Percentiles rank a stretch among this genome's conserved stretches.
These are phyloP conservation scores for Ceratobasidium sp. DNA, from an alignment of 1,284 basidiomycete genomes.

Conservation along the genomic window DNA sequence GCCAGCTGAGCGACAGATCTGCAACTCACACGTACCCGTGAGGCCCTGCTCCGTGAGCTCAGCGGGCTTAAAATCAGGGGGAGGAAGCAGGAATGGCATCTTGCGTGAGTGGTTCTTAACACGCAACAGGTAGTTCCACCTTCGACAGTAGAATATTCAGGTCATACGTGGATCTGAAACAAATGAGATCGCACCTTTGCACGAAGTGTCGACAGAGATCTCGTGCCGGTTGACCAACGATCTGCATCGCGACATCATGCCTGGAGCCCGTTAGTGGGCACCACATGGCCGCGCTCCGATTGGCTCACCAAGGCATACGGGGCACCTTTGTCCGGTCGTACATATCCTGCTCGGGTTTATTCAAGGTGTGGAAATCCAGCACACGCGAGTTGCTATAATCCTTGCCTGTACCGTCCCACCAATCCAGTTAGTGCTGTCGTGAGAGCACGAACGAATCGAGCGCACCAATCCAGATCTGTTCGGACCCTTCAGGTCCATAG, in stretches of 20 bases:
- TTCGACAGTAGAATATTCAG: slow-evolving; percentile 50
- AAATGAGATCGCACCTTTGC: slow-evolving; percentile 65
- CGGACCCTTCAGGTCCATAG: slow-evolving; percentile 61
- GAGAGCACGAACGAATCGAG: slow-evolving; percentile 38
- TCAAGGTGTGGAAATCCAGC: slow-evolving; percentile 84
- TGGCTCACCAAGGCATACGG: slow-evolving; percentile 90
- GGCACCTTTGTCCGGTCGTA: slow-evolving; percentile 89
- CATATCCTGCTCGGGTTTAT: slow-evolving; percentile 93
- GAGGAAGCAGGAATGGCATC: slow-evolving; percentile 95
- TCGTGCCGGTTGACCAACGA: slow-evolving; percentile 94
- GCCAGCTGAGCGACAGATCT: slow-evolving; percentile 94
- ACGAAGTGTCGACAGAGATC: slow-evolving; percentile 96
- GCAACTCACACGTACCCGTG: slow-evolving; percentile 95
- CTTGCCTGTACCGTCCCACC: slow-evolving; percentile 63
- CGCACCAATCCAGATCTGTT: slow-evolving; percentile 84
- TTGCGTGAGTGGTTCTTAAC: slow-evolving; percentile 92
- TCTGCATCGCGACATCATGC: slow-evolving; percentile 96
- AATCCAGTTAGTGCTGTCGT: not conserved
- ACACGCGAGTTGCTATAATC: slow-evolving; percentile 93
- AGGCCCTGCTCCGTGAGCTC: slow-evolving; percentile 84
- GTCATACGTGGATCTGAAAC: slow-evolving; percentile 45
- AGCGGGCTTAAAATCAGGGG: slow-evolving; percentile 86
- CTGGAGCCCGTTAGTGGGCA: slow-evolving; percentile 54
- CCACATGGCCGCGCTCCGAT: not conserved
- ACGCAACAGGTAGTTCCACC: slow-evolving; percentile 90